Evolutionary conservation across 495 filamentous ascomycete genomes (phyloP).

Genomic region (Xylaria palmicola): DNA sequence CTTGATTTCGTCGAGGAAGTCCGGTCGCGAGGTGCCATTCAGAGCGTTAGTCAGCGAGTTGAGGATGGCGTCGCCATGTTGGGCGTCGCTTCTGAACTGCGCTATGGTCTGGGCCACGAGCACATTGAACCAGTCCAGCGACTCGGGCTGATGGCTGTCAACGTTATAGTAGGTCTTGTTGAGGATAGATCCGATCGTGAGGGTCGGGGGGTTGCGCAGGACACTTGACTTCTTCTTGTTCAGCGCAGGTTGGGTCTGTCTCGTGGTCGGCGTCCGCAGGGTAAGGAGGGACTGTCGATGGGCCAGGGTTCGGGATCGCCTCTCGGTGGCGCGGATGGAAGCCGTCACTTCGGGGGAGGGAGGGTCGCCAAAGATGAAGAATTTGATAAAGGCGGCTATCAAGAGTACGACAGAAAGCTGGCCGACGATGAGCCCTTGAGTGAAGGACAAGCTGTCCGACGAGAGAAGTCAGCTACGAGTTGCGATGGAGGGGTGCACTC

Average conservation of each 20-base stretch:
- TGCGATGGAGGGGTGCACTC: constrained; percentile 11
- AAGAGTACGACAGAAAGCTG: constrained; percentile 89
- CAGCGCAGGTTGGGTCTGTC: constrained; percentile 48
- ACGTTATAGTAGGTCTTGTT: constrained; percentile 98
- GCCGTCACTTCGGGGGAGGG: constrained; percentile 76
- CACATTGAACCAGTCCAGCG: constrained; percentile 99
- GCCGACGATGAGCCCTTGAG: constrained; percentile 88
- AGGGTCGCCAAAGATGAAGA: constrained; percentile 98
- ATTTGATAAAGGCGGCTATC: constrained; percentile 94
- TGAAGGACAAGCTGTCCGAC: constrained; percentile 72
- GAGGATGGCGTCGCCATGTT: constrained; percentile 89
- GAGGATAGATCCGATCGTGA: constrained; percentile 85
- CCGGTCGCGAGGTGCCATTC: constrained; percentile 81
- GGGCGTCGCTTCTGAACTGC: constrained; percentile 87
- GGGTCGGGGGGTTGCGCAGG: constrained; percentile 60
- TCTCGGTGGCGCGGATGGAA: constrained; percentile 64
- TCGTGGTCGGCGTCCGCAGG: constrained; percentile 41
- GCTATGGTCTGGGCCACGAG: constrained; percentile 95
- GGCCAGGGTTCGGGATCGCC: constrained; percentile 60
- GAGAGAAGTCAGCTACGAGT: constrained; percentile 6
- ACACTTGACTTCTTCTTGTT: constrained; percentile 75
- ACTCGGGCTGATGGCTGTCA: constrained; percentile 93
- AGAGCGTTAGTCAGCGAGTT: constrained; percentile 84
- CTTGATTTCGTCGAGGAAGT: constrained; percentile 87
- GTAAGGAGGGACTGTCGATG: constrained; percentile 67